A percentile compares a stretch with the other conserved stretches of the same genome.
Conservation (phyloP, 495 filamentous ascomycete genomes). For the Glutinoglossum americanum region DNA sequence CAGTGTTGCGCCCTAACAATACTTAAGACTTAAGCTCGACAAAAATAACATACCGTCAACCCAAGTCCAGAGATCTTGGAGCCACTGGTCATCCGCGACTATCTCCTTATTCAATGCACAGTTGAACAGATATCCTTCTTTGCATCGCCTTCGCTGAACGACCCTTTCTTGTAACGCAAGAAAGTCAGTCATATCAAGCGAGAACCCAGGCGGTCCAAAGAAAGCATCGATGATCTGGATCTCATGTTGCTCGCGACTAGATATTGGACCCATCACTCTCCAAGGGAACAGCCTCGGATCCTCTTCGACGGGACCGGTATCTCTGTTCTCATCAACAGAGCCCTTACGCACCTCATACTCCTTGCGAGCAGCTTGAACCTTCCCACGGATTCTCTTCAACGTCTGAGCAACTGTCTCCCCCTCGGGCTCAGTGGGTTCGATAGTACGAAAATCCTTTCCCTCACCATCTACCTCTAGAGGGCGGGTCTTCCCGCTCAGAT, state of each 20-base stretch:
- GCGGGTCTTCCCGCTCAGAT: not conserved
- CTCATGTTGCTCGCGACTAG: constrained; percentile 16
- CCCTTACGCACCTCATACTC: not conserved
- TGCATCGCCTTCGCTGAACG: constrained; percentile 30
- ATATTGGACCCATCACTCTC: not conserved
- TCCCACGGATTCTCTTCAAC: not conserved
- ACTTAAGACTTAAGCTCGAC: not conserved
- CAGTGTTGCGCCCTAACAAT: constrained; percentile 4
- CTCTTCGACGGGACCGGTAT: not conserved
- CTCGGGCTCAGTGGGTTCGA: not conserved
- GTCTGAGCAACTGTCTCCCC: not conserved
- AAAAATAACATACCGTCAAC: constrained; percentile 31
- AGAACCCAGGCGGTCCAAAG: constrained; percentile 9
- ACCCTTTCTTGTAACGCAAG: constrained; percentile 8
- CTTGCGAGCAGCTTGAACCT: not conserved
- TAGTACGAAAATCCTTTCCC: not conserved
- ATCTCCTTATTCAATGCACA: constrained; percentile 43
- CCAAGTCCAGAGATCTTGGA: constrained; percentile 63
- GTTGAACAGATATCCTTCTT: constrained; percentile 64
- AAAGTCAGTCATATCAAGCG: constrained; percentile 14
- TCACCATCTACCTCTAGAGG: not conserved
- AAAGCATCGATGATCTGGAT: not conserved
- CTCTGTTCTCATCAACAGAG: not conserved
- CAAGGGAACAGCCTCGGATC: not conserved
- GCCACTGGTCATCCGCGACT: constrained; percentile 46